A percentile compares a stretch with the other conserved stretches of the same genome.
phyloP scores from a whole-genome alignment of 129 eudicot genomes.

The Centrapalus pauciflorus region DNA sequence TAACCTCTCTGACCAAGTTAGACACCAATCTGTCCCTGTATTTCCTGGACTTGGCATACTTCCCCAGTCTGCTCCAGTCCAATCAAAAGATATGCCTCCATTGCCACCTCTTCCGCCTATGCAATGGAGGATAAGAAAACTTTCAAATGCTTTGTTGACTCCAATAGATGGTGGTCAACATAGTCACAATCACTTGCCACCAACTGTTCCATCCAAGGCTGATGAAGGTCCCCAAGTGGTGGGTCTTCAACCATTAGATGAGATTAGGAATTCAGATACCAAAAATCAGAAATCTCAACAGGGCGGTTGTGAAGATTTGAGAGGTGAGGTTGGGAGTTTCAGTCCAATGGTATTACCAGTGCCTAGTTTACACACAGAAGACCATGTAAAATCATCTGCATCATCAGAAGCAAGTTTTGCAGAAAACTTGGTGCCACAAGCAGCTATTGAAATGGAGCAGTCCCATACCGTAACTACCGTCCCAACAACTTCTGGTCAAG shows the following conservation, averaged over 20 bases:
- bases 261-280: background rate
- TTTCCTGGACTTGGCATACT: conserved; percentile 29
- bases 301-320: background rate
- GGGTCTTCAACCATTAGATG: conserved; percentile 6
- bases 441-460: no score
- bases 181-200: conserved; percentile 20
- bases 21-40: conserved; percentile 24
- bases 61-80: conserved; percentile 37
- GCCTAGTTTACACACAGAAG: no score
- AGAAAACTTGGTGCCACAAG: no score
- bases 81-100: conserved; percentile 56
- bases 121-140: conserved; percentile 75
- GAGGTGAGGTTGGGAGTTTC: background rate
- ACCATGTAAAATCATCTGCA: no score
- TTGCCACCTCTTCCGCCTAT: conserved; percentile 94
- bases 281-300: conserved; percentile 13
- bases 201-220: conserved; percentile 22
- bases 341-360: no score
- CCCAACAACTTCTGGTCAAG: no score
- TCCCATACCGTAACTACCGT: no score
- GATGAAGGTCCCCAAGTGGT: conserved; percentile 4
- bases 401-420: no score
- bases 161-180: conserved; percentile 29
- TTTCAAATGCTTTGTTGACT: conserved; percentile 35
- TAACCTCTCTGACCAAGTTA: conserved; percentile 22